Percentiles rank a stretch among this genome's conserved stretches.
Evolutionary conservation across 164 flowering plant genomes (phyloP).

Genomic region (Aristolochia californica): DNA sequence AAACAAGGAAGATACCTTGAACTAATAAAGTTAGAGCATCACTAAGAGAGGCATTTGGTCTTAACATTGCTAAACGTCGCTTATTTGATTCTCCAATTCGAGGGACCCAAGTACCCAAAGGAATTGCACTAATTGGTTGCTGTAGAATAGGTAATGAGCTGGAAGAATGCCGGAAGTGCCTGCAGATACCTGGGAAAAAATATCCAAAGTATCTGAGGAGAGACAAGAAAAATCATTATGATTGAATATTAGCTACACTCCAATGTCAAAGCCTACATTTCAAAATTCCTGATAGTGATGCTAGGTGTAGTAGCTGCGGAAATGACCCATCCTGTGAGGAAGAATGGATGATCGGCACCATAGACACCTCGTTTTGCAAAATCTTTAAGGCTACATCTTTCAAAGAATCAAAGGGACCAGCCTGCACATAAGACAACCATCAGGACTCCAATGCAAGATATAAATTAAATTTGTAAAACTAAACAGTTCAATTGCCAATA

Average conservation of each 20-base stretch:
- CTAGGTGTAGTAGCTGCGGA: conserved; percentile 82
- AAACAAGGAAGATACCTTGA: conserved; percentile 41
- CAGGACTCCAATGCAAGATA: background rate
- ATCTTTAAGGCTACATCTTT: conserved; percentile 69
- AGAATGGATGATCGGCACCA: conserved; percentile 72
- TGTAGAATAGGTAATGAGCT: conserved; percentile 42
- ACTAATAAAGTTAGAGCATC: conserved; percentile 62
- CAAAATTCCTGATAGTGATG: conserved; percentile 80
- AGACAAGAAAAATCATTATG: background rate
- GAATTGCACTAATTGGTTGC: conserved; percentile 41
- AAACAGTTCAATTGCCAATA: too few species aligned
- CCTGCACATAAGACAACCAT: conserved; percentile 35
- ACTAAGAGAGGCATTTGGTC: conserved; percentile 70
- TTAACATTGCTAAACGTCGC: conserved; percentile 65
- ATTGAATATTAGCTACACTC: too few species aligned
- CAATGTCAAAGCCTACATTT: conserved; percentile 47
- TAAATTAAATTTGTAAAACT: too few species aligned
- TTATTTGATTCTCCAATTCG: conserved; percentile 54
- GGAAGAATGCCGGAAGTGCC: conserved; percentile 54
- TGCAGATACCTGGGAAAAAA: conserved; percentile 56
- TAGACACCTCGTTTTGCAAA: conserved; percentile 65
- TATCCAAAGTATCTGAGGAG: conserved; percentile 5
- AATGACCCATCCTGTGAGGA: conserved; percentile 57
- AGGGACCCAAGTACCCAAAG: conserved; percentile 95
- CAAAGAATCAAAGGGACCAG: conserved; percentile 74